A percentile compares a stretch with the other conserved stretches of the same genome.
phyloP scores from a whole-genome alignment of 2,329 filamentous ascomycete genomes.

The Talaromyces sp. region DNA sequence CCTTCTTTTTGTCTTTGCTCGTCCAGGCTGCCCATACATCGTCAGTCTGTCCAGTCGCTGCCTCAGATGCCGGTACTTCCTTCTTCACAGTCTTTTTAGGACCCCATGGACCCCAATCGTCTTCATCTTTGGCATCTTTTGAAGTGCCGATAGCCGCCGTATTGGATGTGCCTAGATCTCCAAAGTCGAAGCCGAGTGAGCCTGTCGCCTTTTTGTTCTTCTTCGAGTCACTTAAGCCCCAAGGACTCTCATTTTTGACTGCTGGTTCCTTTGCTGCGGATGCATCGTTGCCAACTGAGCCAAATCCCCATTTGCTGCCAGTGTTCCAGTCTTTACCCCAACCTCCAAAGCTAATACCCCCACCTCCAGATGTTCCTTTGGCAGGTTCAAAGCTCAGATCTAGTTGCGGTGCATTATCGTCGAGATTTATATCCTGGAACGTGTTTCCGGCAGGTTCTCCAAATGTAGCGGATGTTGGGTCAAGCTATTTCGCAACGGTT shows the following conservation, averaged over 20 bases:
- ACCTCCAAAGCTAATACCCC: conserved; percentile 46
- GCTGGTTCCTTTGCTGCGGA: conserved; percentile 27
- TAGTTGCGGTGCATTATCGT: conserved; percentile 54
- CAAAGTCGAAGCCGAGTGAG: conserved; percentile 39
- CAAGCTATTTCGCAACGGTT: conserved; percentile 20
- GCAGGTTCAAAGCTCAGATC: conserved; percentile 52
- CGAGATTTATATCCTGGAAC: conserved; percentile 66
- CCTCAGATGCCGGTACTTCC: background rate
- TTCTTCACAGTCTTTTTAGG: conserved; percentile 15
- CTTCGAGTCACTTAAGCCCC: conserved; percentile 31
- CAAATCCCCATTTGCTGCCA: conserved; percentile 45
- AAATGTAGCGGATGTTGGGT: conserved; percentile 29
- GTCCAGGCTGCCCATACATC: conserved; percentile 18
- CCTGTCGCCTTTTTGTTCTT: conserved; percentile 34
- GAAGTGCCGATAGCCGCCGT: conserved; percentile 41
- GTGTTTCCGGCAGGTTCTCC: conserved; percentile 41
- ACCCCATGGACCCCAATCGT: conserved; percentile 26
- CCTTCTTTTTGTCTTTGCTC: conserved; percentile 32
- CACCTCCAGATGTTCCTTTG: conserved; percentile 35
- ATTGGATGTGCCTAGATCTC: conserved; percentile 34
- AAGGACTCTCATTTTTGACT: conserved; percentile 35
- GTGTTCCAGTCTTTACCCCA: conserved; percentile 60
- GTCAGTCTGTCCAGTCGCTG: conserved; percentile 9
- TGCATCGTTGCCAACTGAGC: conserved; percentile 29
- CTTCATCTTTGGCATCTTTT: conserved; percentile 31